Evolutionary conservation across 2,329 filamentous ascomycete species (phyloP).

Genomic region (Fusarium neocosmosporiellum): DNA sequence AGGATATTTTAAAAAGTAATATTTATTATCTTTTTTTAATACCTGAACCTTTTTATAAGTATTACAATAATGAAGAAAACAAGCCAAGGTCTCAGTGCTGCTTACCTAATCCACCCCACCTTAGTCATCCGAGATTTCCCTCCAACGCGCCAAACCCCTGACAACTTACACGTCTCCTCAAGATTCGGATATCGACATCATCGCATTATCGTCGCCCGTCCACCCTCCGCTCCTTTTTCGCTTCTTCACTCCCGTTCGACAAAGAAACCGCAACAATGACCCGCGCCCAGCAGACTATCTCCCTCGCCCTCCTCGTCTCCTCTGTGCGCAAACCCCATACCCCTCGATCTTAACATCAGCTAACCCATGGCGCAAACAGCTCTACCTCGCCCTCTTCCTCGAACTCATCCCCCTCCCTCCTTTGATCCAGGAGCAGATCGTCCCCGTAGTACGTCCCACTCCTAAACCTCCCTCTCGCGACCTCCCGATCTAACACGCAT

Average conservation of each 20-base stretch:
- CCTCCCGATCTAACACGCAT: neutral
- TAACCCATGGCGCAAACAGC: conserved; percentile 68
- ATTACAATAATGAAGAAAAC: neutral
- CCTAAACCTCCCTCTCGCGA: neutral
- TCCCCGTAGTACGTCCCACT: conserved; percentile 80
- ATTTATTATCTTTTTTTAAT: too few relatives aligned
- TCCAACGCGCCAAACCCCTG: conserved; percentile 37
- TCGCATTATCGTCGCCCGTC: neutral
- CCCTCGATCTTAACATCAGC: conserved; percentile 7
- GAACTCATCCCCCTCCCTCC: conserved; percentile 83
- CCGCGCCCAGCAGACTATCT: conserved; percentile 92
- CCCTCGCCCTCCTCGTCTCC: conserved; percentile 85
- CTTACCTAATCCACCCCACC: conserved; percentile 19
- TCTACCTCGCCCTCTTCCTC: conserved; percentile 89
- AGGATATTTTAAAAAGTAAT: too few relatives aligned
- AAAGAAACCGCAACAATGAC: conserved; percentile 75
- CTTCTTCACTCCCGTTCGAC: conserved; percentile 14
- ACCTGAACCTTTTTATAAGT: too few relatives aligned
- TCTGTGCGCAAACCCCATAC: conserved; percentile 71
- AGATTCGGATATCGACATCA: conserved; percentile 30
- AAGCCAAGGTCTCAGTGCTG: neutral
- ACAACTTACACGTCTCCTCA: conserved; percentile 46
- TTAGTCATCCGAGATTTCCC: conserved; percentile 30
- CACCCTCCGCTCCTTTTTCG: conserved; percentile 1
- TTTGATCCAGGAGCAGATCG: conserved; percentile 83